Base-by-base conservation (phyloP, 352 stramenopile species). In the Globisporangium camurandrum region DNA sequence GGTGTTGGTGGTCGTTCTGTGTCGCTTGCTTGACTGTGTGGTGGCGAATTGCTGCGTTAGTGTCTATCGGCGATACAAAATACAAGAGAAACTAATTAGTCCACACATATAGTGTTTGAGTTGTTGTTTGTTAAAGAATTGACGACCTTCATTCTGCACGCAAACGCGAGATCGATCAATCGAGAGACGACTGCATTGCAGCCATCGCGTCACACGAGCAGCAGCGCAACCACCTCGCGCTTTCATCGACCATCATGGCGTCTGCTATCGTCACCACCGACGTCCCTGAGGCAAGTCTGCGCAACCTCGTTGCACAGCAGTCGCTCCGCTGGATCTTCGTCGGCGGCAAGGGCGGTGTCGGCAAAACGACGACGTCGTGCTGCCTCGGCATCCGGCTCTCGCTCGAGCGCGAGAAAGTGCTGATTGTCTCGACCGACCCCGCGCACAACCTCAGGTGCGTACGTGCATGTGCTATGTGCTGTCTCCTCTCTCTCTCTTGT, bases 351-450 rank as follows among this genome's bases (percentile, higher is more conserved):
- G 92, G 92, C 26, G 93, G 93, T 41, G 93, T 98, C 50, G 93
- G 93, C 34, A 98, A 98, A 70, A 98, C 93, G 28, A 99, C 97
- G 12, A 99, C 95, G n/a, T 98, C 89, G 46, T 99, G 96, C 71
- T 98, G 93, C 61, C 80, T 99, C 37, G 94, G 83, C 23, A 93
- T 98, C 51, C 87, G 92, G 30, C 72, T 98, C 46, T 67, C 89
- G n/a, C 81, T 87, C 51, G 81, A 88, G 59, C 72, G 90, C 39
- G 84, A 95, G 56, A 97, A 97, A 66, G 96, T 99, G 48, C 77
- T 99, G 41, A 96, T 99, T 56, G 93, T 99, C 39, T 98, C 93
- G n/a, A 99, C 97, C 20, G 97, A 99, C 68, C 97, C 97, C 0
- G 97, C 97, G n/a, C 97, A 99, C 78, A 99, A 99, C 75, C 78